Base-by-base conservation (phyloP, 345 rosid genomes). In the Boechera divaricarpa region DNA sequence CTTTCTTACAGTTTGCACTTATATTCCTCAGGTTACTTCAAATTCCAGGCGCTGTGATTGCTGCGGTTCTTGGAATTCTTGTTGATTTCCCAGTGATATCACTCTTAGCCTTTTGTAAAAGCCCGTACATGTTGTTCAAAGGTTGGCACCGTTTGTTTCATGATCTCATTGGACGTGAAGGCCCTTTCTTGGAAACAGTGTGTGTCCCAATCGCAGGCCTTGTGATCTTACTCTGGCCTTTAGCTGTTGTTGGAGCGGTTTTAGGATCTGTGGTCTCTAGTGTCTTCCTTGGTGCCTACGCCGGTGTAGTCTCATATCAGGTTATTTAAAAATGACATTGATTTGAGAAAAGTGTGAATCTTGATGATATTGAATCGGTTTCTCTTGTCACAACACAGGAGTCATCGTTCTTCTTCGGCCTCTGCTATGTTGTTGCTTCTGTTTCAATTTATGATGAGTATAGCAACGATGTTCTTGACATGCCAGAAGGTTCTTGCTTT, bases 171-270 rank as follows among this genome's bases (percentile, higher is more conserved):
- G 99, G 99, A 38, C 91, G 99, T 76, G 97, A 95, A 86, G 99
- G 98, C 55, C 99, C 98, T 38, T 95, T 93, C 87, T 87, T 95
- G 85, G 99, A 95, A 75, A 91, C 96, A 33, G 86, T 95, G 83
- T 95, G 99, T 77, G 97, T 95, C 65, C 99, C 99, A 63, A 91
- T 93, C 55, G 98, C 98, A 1, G 98, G 98, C 60, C 98, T 96
- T 59, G 96, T 86, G 54, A 96, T 96, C 77, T 70, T 96, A 77
- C 91, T 96, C 18, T 96, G 99, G 99, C 99, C 98, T 62, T 68
- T 91, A 81, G 99, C 90, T 66, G 99, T 96, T 60, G 86, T 78
- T 33, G 99, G 97, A 28, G 96, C 98, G 16, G 87, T 96, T 38
- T 80, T 90, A 82, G 98, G 85, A 49, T 96, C 99, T 26, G 70